Base-by-base conservation (phyloP, 352 stramenopile species). In the Pythium dissotocum region DNA sequence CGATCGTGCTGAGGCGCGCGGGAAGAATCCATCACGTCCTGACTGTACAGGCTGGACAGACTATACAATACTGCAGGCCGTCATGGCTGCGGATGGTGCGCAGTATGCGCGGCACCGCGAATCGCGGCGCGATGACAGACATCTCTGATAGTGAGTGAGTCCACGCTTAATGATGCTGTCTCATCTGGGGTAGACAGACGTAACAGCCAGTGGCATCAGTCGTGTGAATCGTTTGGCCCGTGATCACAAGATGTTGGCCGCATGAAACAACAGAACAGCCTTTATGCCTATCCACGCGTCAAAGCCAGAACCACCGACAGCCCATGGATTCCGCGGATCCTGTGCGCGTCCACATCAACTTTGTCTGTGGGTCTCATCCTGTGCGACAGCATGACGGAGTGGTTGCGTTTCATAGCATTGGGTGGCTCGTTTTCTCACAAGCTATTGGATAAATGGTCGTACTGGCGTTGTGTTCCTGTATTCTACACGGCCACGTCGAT, bases 401-500 rank as follows among this genome's bases (percentile, higher is more conserved):
- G 26, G 26, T 42, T 54, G 24, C 26, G 35, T 49, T 49, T 49
- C 40, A 49, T 21, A 10, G 13, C 40, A 12, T 21, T 49, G 4
- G 4, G 4, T 3, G 18, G 21, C 40, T 46, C 38, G 7, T 46
- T 21, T 24, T 49, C 8, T 24, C 24, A 49, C 40, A 3, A 49
- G 12, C 40, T 49, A 8, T 4, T 16, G 40, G 18, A 49, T 49
- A 49, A 49, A 49, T 49, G 30, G 30, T 42, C 28, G 14, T 40
- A 40, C 24, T 42, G 56, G 14, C 6, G 21, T 24, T 24, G 4
- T 30, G 26, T n/a, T 4, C 38, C 38, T 44, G 16, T 56, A 55
- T 48, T 52, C 59, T 65, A 67, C 33, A 67, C 61, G 6, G 38
- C 52, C 6, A 60, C 51, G 28, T 65, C 59, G 16, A 65, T 24